These are phyloP conservation scores for Tricholoma sp. DNA, from an alignment of 768 basidiomycete genomes.

Conservation along the genomic window DNA sequence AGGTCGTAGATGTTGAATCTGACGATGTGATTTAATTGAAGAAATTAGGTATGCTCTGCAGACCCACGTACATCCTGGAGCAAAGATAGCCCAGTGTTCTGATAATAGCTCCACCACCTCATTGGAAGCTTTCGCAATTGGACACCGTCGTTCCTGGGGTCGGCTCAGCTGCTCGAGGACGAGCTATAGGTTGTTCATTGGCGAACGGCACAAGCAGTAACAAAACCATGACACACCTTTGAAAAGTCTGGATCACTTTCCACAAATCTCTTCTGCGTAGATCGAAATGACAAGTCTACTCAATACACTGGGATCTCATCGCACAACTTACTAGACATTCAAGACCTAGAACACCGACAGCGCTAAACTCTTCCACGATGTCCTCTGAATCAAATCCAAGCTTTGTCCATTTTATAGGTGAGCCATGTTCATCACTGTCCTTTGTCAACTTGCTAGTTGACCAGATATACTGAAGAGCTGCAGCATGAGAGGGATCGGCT, in stretches of 20 bases:
- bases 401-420: constrained; percentile 63
- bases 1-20: constrained; percentile 79
- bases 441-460: constrained; percentile 49
- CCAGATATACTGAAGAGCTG: constrained; percentile 68
- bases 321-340: constrained; percentile 65
- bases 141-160: constrained; percentile 70
- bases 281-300: neutral
- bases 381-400: constrained; percentile 78
- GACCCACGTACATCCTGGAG: constrained; percentile 66
- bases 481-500: constrained; percentile 50
- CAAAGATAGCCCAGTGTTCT: constrained; percentile 82
- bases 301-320: neutral
- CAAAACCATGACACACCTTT: constrained; percentile 40
- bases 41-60: neutral
- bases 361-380: constrained; percentile 68
- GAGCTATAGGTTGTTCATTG: constrained; percentile 38
- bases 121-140: constrained; percentile 78
- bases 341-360: constrained; percentile 76
- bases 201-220: constrained; percentile 1
- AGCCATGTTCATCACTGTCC: constrained; percentile 43
- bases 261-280: constrained; percentile 58
- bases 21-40: constrained; percentile 2
- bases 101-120: constrained; percentile 81
- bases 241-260: constrained; percentile 71
- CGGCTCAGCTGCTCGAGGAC: constrained; percentile 78